A percentile compares a stretch with the other conserved stretches of the same genome.
These are phyloP conservation scores for Microdochium bolleyi DNA, from an alignment of 2,329 filamentous ascomycete species.

Conservation along the genomic window DNA sequence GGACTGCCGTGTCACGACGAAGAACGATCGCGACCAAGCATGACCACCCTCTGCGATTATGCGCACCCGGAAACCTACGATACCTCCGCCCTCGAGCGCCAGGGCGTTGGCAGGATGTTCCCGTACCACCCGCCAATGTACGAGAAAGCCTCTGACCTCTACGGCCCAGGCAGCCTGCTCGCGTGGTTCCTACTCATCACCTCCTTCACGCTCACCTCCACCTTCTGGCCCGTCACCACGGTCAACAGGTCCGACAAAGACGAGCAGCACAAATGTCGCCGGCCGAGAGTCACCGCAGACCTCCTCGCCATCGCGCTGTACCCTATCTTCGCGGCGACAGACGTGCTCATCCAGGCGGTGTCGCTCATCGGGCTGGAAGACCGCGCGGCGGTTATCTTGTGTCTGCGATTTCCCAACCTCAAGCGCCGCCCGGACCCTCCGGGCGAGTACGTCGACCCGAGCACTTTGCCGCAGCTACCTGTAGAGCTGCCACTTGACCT, in stretches of 20 bases:
- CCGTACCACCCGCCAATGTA: neutral
- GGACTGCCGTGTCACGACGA: too few relatives aligned
- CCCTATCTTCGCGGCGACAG: neutral
- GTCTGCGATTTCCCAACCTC: neutral
- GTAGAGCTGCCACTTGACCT: neutral
- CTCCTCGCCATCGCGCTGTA: neutral
- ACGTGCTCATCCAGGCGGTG: neutral
- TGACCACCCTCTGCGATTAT: neutral
- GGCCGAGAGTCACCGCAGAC: neutral
- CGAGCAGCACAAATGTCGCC: neutral
- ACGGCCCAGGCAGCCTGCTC: neutral
- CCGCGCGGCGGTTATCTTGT: neutral
- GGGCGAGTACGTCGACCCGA: neutral
- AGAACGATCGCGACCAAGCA: too few relatives aligned
- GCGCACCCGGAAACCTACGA: neutral
- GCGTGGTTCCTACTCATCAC: neutral
- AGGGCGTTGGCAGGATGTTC: neutral
- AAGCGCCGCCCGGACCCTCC: neutral
- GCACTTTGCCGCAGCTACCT: neutral
- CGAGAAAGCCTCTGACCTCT: neutral
- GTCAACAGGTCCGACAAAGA: neutral
- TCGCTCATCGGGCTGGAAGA: neutral
- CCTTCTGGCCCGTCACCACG: neutral
- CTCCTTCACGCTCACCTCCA: neutral
- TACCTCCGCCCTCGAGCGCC: neutral